Base-by-base conservation (phyloP, 768 basidiomycete genomes). In the Lactifluus rugatus region DNA sequence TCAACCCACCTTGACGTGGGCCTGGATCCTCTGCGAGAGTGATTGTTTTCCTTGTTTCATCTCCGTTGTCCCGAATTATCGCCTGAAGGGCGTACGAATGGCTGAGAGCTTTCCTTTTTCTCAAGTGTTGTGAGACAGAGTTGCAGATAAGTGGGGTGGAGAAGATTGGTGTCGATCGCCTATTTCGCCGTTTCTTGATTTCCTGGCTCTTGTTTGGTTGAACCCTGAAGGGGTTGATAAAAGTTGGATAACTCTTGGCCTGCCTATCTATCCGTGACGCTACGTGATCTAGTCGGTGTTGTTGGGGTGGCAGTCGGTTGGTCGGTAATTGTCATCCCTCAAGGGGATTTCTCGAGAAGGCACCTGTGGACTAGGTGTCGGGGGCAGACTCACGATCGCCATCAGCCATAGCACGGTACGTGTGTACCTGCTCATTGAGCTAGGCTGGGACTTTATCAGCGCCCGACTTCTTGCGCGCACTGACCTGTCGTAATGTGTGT, bases 151-250 rank as follows among this genome's bases (percentile, higher is more conserved):
- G 28, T 16, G n/a, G 2, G 13, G 41, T 49, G 19, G 28, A 23
- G 26, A 34, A 14, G 34, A 25, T 26, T 32, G 45, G 36, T 5
- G 16, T 10, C 23, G 39, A 32, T 10, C 7, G 3, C 44, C 36
- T 21, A 25, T 32, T 25, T 41, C 23, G 7, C 11, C 5, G 11
- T 5, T 17, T 23, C 26, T 52, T 26, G 5, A 19, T 37, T 16
- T 28, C 26, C 5, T 13, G 10, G 2, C 36, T 21, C 19, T 11
- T 14, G 23, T 26, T 41, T 59, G 31, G 19, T 7, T 45, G 16
- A 31, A 25, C 58, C 58, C 58, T 54, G 25, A 59, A 59, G 58
- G 58, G 58, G 48, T 59, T 59, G 48, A 28, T 16, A 25, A 28
- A 17, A 44, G 44, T 5, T 11, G 41, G 9, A 9, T 42, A 26